Base-by-base conservation (phyloP, 2,329 filamentous ascomycete genomes). In the Tolypocladium amazonense region DNA sequence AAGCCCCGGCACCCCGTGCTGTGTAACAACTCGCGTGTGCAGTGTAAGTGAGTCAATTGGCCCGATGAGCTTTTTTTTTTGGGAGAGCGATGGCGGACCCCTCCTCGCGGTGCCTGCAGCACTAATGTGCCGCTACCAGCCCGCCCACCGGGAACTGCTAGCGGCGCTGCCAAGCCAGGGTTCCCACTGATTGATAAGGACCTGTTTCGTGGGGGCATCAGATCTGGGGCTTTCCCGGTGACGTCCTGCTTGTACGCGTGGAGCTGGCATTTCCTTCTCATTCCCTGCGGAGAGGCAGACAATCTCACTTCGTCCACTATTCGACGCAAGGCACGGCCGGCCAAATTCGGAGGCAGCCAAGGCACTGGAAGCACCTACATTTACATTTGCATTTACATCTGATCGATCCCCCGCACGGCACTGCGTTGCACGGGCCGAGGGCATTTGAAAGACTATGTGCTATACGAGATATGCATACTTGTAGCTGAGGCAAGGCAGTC, bases 41-140 rank as follows among this genome's bases (percentile, higher is more conserved):
- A n/a, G 38, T 56, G 39, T 57, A 62, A 61, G 58, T 62, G 58
- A 62, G 59, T 59, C 59, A 53, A 56, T 55, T 23, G 11, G 15
- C 50, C 9, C 47, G 7, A 33, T 9, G 39, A n/a, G 30, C 50
- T 35, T 53, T 53, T 52, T 52, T 52, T 20, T 18, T n/a, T n/a
- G n/a, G 45, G 12, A 25, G 5, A 4, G 43, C 15, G 43, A 25
- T 25, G 12, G 43, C 43, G 11, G 43, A 23, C 11, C 23, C 39
- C 35, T 14, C 35, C 12, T 37, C 20, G 3, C 45, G 23, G 25
- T 14, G 27, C 25, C 45, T 30, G 15, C 14, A 25, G 14, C 45
- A 50, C 45, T 30, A 52, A 30, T 25, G n/a, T 35, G 27, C 27
- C 27, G 27, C 5, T 6, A 20, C 30, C 50, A 11, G 50, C 47